A percentile compares a stretch with the other conserved stretches of the same genome.
phyloP scores from a whole-genome alignment of 768 basidiomycete species.

The Dendrothele bispora region DNA sequence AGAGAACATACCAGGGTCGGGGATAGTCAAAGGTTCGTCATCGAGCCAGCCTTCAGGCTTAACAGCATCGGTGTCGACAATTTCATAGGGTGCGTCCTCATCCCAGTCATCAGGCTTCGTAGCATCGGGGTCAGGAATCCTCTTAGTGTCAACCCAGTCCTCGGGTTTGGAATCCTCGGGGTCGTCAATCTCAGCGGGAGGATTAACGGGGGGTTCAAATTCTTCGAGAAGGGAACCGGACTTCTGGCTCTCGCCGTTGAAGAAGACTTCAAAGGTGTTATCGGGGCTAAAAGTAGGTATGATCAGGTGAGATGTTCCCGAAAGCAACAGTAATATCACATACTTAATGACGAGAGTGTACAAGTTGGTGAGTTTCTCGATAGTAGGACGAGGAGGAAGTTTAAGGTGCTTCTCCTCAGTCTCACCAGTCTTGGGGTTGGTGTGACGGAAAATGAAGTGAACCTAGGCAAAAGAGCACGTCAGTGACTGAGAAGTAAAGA shows the following conservation, averaged over 20 bases:
- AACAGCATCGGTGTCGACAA: slow-evolving; percentile 80
- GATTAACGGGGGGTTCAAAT: slow-evolving; percentile 93
- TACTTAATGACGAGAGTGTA: slow-evolving; percentile 94
- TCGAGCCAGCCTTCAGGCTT: slow-evolving; percentile 98
- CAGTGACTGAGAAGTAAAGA: neutral
- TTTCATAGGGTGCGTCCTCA: slow-evolving; percentile 92
- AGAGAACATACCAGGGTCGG: slow-evolving; percentile 74
- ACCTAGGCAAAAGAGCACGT: slow-evolving; percentile 46
- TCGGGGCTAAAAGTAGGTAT: slow-evolving; percentile 60
- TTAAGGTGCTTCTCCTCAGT: slow-evolving; percentile 96
- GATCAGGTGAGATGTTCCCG: slow-evolving; percentile 2
- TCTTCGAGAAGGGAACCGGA: slow-evolving; percentile 88
- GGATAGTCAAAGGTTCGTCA: slow-evolving; percentile 73
- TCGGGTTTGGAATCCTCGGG: slow-evolving; percentile 86
- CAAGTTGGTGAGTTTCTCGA: slow-evolving; percentile 88
- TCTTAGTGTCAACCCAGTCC: slow-evolving; percentile 90
- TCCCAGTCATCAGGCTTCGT: slow-evolving; percentile 98
- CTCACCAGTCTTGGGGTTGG: slow-evolving; percentile 89
- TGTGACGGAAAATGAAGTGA: slow-evolving; percentile 99
- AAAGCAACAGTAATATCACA: slow-evolving; percentile 27
- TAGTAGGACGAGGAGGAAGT: slow-evolving; percentile 76
- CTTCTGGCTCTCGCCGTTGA: slow-evolving; percentile 84
- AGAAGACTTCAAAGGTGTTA: slow-evolving; percentile 89
- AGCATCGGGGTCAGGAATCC: slow-evolving; percentile 83
- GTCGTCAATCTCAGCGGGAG: slow-evolving; percentile 90